These are phyloP conservation scores for Wallacemonas collosoma DNA, from an alignment of 208 protist species.

Conservation along the genomic window DNA sequence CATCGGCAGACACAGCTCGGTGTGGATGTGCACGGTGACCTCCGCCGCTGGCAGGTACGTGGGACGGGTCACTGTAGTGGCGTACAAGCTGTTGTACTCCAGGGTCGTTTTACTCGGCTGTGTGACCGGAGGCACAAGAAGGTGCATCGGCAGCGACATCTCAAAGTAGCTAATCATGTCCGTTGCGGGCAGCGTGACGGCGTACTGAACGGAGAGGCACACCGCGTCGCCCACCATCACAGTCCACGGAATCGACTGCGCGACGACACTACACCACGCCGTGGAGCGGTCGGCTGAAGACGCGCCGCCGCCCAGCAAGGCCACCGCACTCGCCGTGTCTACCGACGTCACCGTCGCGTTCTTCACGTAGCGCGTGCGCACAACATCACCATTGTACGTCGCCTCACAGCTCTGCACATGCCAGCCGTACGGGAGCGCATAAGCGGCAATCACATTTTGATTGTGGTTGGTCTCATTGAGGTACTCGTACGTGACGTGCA, in stretches of 20 bases:
- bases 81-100: conserved; percentile 52
- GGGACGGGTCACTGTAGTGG: conserved; percentile 21
- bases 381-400: conserved; percentile 37
- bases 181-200: conserved; percentile 38
- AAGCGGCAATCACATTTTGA: conserved; percentile 61
- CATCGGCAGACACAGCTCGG: conserved; percentile 52
- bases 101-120: conserved; percentile 36
- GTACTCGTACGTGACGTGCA: conserved; percentile 65
- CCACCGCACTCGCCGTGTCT: conserved; percentile 22
- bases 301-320: conserved; percentile 24
- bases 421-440: conserved; percentile 60
- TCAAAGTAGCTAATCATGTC: conserved; percentile 27
- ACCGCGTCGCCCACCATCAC: conserved; percentile 50
- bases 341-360: conserved; percentile 25
- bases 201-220: conserved; percentile 49
- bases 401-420: conserved; percentile 41
- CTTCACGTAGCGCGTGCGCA: conserved; percentile 19
- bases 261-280: conserved; percentile 37
- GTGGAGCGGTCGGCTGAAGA: conserved; percentile 14
- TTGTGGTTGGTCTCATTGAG: conserved; percentile 61
- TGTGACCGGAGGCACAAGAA: conserved; percentile 49
- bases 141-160: conserved; percentile 39
- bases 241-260: conserved; percentile 66
- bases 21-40: conserved; percentile 28
- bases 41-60: conserved; percentile 10